phyloP scores from a whole-genome alignment of 1,284 basidiomycete genomes.

The Ceratobasidium theobromae region DNA sequence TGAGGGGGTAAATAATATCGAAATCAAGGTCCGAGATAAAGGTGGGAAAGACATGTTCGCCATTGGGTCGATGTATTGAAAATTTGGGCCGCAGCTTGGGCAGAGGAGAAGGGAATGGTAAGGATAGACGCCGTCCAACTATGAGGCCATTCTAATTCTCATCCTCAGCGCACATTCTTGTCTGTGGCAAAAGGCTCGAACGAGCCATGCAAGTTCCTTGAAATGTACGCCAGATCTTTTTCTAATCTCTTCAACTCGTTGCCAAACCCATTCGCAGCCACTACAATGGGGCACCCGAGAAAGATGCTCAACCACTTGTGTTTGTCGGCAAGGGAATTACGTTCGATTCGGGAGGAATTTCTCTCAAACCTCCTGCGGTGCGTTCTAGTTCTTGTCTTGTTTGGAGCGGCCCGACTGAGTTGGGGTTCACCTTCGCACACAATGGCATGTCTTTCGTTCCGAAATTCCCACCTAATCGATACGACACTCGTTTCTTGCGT shows the following conservation, averaged over 20 bases:
- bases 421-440: too few species aligned
- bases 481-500: neutral
- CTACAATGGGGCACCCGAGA: constrained; percentile 71
- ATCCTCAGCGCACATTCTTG: constrained; percentile 72
- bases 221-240: constrained; percentile 58
- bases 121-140: neutral
- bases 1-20: constrained; percentile 64
- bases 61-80: neutral
- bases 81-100: constrained; percentile 59
- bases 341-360: constrained; percentile 88
- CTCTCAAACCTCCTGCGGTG: constrained; percentile 75
- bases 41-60: constrained; percentile 47
- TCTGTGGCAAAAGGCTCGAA: constrained; percentile 82
- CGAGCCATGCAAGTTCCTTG: constrained; percentile 84
- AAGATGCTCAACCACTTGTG: constrained; percentile 63
- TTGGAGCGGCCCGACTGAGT: too few species aligned
- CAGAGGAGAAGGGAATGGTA: constrained; percentile 79
- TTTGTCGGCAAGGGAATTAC: constrained; percentile 90
- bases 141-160: neutral
- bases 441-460: neutral
- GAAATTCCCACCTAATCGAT: neutral
- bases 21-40: constrained; percentile 73
- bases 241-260: constrained; percentile 21
- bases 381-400: constrained; percentile 45
- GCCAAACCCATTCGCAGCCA: constrained; percentile 50